A percentile compares a stretch with the other conserved stretches of the same genome.
phyloP scores from a whole-genome alignment of 345 rosid species.

The Pseudoturritis turrita region DNA sequence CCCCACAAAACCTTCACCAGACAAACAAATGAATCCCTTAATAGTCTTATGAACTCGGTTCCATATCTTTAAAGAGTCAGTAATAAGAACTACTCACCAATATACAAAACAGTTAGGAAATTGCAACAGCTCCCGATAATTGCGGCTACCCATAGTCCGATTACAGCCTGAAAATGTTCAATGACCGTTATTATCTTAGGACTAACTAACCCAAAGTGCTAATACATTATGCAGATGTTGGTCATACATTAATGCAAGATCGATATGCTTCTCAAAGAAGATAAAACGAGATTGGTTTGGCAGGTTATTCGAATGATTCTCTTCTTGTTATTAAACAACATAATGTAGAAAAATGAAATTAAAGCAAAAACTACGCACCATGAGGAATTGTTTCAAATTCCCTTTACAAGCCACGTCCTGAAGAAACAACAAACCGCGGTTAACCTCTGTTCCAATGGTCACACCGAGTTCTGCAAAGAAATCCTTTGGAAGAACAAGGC shows the following conservation, averaged over 20 bases:
- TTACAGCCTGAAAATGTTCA: slow-evolving; percentile 42
- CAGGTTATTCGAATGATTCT: neutral
- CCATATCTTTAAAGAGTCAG: neutral
- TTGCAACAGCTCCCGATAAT: slow-evolving; percentile 96
- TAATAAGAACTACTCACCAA: slow-evolving; percentile 48
- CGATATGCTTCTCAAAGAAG: neutral
- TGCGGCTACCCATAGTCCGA: slow-evolving; percentile 71
- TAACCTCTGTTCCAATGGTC: slow-evolving; percentile 60
- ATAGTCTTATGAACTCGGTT: neutral
- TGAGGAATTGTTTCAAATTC: slow-evolving; percentile 69
- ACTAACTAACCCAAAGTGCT: neutral
- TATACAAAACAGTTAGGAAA: slow-evolving; percentile 80
- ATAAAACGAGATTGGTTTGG: neutral
- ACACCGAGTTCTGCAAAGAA: slow-evolving; percentile 66
- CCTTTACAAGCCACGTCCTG: slow-evolving; percentile 79
- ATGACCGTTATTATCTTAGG: neutral
- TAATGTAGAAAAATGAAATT: neutral
- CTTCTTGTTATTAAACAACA: neutral
- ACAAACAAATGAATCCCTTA: neutral
- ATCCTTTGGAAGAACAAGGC: slow-evolving; percentile 67
- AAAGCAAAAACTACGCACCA: slow-evolving; percentile 36
- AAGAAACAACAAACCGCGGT: slow-evolving; percentile 56
- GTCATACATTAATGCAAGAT: neutral
- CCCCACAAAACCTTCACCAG: slow-evolving; percentile 69
- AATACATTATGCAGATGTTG: neutral